phyloP scores from a whole-genome alignment of 345 rosid genomes.

The Citrus sp. region DNA sequence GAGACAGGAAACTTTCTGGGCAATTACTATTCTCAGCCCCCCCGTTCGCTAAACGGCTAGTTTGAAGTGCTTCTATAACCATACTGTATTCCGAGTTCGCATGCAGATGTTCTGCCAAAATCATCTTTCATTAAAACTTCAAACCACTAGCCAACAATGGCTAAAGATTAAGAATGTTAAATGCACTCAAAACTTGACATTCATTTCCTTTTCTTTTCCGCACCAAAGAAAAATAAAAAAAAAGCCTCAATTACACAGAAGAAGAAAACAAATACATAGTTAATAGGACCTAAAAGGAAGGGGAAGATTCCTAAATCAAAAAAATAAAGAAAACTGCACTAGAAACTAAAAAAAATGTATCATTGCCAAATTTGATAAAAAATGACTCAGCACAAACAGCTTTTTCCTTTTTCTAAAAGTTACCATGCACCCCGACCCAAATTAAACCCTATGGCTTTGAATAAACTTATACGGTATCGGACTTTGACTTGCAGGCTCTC shows the following conservation, averaged over 20 bases:
- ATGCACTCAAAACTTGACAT: background rate
- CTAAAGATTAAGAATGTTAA: background rate
- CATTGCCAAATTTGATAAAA: background rate
- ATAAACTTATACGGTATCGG: too few relatives aligned
- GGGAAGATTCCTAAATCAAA: background rate
- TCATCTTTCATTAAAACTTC: background rate
- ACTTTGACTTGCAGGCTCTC: too few relatives aligned
- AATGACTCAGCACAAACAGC: background rate
- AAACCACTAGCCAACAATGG: background rate
- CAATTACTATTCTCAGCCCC: constrained; percentile 35
- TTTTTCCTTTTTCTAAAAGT: too few relatives aligned
- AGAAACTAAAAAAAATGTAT: background rate
- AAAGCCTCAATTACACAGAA: background rate
- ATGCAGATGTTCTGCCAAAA: constrained; percentile 23
- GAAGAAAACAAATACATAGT: background rate
- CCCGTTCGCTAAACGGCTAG: constrained; percentile 32
- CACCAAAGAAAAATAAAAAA: background rate
- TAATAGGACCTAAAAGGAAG: background rate
- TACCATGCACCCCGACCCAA: background rate
- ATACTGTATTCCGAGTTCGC: constrained; percentile 27
- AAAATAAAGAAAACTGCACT: background rate
- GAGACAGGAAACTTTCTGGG: constrained; percentile 20
- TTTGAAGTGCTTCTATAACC: constrained; percentile 53
- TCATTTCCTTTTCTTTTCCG: background rate
- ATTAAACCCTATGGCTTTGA: background rate